Percentiles rank a stretch among this genome's conserved stretches.
These are phyloP conservation scores for Backusella psychrophila DNA, from an alignment of 192 early-diverging fungal species.

Conservation along the genomic window DNA sequence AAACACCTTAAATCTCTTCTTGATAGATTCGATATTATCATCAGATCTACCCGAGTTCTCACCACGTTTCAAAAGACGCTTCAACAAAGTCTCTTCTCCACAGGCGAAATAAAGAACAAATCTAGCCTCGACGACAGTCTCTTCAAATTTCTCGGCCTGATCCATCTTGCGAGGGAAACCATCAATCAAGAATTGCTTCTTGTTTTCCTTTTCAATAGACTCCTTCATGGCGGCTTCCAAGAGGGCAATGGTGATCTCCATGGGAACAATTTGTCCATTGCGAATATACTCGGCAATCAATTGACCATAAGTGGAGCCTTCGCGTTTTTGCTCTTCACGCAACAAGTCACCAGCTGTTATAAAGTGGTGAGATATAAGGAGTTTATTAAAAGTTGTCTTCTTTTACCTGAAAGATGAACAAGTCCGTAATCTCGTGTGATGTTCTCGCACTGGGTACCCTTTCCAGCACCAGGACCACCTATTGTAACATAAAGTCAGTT, in stretches of 20 bases:
- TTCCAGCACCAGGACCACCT: conserved; percentile 84
- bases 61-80: conserved; percentile 88
- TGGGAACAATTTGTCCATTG: conserved; percentile 92
- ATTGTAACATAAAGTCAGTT: neutral
- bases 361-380: neutral
- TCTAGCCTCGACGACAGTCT: conserved; percentile 66
- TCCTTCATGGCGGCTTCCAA: conserved; percentile 86
- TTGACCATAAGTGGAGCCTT: conserved; percentile 78
- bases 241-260: conserved; percentile 89
- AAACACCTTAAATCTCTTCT: conserved; percentile 92
- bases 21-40: conserved; percentile 94
- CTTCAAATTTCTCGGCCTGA: conserved; percentile 91
- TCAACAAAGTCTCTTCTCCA: conserved; percentile 84
- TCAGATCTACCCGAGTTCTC: conserved; percentile 89
- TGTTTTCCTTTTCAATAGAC: conserved; percentile 47
- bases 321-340: conserved; percentile 81
- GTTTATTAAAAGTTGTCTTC: neutral
- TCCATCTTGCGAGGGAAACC: conserved; percentile 94
- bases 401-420: conserved; percentile 83
- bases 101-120: conserved; percentile 91
- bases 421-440: conserved; percentile 88
- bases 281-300: conserved; percentile 88
- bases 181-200: conserved; percentile 83
- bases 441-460: conserved; percentile 92
- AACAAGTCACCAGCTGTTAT: conserved; percentile 86